These are phyloP conservation scores for Candida sanyiensis DNA, from an alignment of 805 yeast genomes.

Conservation along the genomic window DNA sequence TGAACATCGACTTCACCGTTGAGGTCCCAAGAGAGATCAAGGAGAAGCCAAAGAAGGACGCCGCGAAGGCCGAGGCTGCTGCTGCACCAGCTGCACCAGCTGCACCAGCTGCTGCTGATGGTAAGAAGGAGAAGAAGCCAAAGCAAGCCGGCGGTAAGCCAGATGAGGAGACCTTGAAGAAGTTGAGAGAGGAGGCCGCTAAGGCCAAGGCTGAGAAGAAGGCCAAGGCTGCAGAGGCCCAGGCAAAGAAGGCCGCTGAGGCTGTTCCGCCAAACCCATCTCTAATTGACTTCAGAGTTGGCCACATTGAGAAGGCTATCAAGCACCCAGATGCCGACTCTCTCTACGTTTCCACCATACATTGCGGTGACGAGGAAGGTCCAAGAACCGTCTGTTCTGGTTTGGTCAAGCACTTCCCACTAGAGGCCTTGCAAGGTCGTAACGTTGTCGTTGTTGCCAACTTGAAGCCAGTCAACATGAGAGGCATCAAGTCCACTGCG, in stretches of 20 bases:
- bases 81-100: slow-evolving; percentile 18
- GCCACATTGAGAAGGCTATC: slow-evolving; percentile 92
- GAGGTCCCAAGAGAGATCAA: slow-evolving; percentile 72
- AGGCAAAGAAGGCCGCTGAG: slow-evolving; percentile 49
- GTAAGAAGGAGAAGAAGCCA: slow-evolving; percentile 37
- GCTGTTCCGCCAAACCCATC: slow-evolving; percentile 74
- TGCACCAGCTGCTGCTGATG: slow-evolving; percentile 26
- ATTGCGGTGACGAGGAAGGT: slow-evolving; percentile 93
- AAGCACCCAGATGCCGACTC: slow-evolving; percentile 98
- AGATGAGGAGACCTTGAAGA: slow-evolving; percentile 42
- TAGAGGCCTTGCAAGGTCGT: slow-evolving; percentile 95
- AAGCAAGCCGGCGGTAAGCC: slow-evolving; percentile 38
- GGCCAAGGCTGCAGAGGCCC: slow-evolving; percentile 38
- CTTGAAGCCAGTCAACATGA: slow-evolving; percentile 96
- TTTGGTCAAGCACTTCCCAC: slow-evolving; percentile 77
- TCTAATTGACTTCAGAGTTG: slow-evolving; percentile 88
- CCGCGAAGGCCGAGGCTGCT: slow-evolving; percentile 21
- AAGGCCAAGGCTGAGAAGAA: slow-evolving; percentile 60
- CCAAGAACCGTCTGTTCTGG: slow-evolving; percentile 99
- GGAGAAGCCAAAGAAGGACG: slow-evolving; percentile 47
- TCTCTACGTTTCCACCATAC: slow-evolving; percentile 91
- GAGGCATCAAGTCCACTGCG: slow-evolving; percentile 92
- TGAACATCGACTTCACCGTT: slow-evolving; percentile 52
- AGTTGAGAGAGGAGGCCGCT: slow-evolving; percentile 46
- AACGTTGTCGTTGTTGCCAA: slow-evolving; percentile 88